These are phyloP conservation scores for Hymenoscyphus linearis DNA, from an alignment of 2,329 filamentous ascomycete genomes.

Conservation along the genomic window DNA sequence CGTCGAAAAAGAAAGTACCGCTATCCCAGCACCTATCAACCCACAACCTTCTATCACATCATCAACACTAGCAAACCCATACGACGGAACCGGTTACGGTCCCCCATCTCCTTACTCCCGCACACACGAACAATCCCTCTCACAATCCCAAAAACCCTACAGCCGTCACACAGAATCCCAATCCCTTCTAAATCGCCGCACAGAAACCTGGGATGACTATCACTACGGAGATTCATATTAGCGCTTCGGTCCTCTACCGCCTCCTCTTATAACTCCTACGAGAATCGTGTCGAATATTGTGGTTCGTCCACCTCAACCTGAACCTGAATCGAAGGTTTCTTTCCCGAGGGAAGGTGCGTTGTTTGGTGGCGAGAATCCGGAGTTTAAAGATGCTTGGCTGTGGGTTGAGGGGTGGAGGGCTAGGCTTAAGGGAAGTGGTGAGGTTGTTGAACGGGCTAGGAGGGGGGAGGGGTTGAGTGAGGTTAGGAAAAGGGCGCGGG, in stretches of 20 bases:
- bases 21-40: background rate
- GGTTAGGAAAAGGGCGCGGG: background rate
- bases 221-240: background rate
- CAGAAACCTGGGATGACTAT: background rate
- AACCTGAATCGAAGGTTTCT: background rate
- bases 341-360: background rate
- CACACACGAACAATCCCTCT: no score
- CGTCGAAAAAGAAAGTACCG: background rate
- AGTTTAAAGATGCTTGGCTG: slow-evolving; percentile 16
- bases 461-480: background rate
- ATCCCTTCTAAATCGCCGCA: slow-evolving; percentile 1
- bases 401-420: slow-evolving; percentile 23
- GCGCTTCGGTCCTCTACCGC: background rate
- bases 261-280: background rate
- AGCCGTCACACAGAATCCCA: slow-evolving; percentile 15
- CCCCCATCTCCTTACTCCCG: no score
- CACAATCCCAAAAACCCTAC: slow-evolving; percentile 15
- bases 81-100: background rate
- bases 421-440: slow-evolving; percentile 16
- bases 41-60: no score
- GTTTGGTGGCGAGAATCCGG: background rate
- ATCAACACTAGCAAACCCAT: background rate
- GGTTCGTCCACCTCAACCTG: no score
- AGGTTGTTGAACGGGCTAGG: slow-evolving; percentile 19
- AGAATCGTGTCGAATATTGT: background rate